Percentiles rank a stretch among this genome's conserved stretches.
These are phyloP conservation scores for Suillus sp. DNA, from an alignment of 768 basidiomycete species.

Conservation along the genomic window DNA sequence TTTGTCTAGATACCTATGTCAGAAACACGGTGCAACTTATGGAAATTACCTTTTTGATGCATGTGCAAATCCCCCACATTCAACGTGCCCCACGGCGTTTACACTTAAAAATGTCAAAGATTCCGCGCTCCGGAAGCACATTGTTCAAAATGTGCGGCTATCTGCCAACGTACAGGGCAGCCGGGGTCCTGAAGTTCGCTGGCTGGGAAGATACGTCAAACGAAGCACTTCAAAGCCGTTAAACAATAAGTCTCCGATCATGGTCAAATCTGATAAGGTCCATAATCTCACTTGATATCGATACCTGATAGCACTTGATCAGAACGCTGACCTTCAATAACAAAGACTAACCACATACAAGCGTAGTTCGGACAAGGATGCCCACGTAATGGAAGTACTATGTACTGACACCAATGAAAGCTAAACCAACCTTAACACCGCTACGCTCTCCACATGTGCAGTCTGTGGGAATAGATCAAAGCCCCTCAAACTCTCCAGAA, in stretches of 20 bases:
- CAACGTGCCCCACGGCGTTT: neutral
- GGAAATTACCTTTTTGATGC: neutral
- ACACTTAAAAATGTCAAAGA: neutral
- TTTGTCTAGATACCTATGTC: neutral
- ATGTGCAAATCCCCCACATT: neutral
- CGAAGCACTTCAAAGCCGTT: neutral
- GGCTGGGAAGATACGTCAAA: neutral
- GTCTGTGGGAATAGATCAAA: constrained; percentile 98
- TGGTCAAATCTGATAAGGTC: neutral
- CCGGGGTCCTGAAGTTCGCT: neutral
- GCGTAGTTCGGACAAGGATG: neutral
- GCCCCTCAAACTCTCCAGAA: constrained; percentile 80
- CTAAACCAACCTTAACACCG: constrained; percentile 56
- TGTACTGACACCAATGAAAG: neutral
- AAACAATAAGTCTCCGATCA: neutral
- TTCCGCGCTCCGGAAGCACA: neutral
- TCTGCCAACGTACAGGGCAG: neutral
- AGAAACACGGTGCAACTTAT: neutral
- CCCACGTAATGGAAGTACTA: neutral
- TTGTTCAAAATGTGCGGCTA: neutral
- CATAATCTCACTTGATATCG: neutral
- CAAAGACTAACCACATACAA: neutral
- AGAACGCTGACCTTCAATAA: neutral
- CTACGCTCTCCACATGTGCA: constrained; percentile 87
- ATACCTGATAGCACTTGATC: neutral